Evolutionary conservation across 1,284 basidiomycete genomes (phyloP), one percentile per base, ranked within the genome.

Genomic region (Cystobasidiaceae sp.): DNA sequence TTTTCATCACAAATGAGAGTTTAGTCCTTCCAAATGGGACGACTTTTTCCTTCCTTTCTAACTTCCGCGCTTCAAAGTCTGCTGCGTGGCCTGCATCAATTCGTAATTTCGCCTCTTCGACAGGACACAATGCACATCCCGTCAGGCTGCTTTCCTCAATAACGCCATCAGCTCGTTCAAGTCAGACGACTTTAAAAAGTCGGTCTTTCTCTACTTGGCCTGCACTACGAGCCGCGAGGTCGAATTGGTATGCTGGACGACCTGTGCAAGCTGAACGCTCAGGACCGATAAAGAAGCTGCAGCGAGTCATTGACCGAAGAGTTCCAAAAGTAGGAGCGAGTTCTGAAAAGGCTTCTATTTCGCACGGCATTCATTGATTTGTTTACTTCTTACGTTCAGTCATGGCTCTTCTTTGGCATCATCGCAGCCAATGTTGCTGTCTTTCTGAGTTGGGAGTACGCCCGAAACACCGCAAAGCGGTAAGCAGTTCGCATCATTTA

Each of bases 361-460:
- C n/a, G n/a, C n/a, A n/a, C n/a, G n/a, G n/a, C n/a, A n/a, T n/a
- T n/a, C n/a, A n/a, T n/a, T n/a, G n/a, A n/a, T n/a, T n/a, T n/a
- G n/a, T n/a, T 17, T 25, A 39, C 37, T 28, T 15, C 23, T 25
- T 43, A 28, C 5, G 17, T 55, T 1, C 25, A 56, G 56, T 33
- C 43, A 4, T 64, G 61, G 61, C 52, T 64, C 6, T 55, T 64
- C 61, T 64, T 56, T 45, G 61, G 61, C 8, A 64, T 64, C 39
- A 64, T 64, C 13, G 52, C 25, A 2, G 43, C 61, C 11, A 64
- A 64, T 39, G 50, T 43, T 8, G 5, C 56, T 2, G 52, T 64
- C 0, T 64, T 64, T 32, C 49, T 51, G 17, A 37, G 49, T 28
- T 64, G 61, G 61, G 32, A 45, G 43, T 64, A 64, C 37, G 61